phyloP scores from a whole-genome alignment of 2,329 filamentous ascomycete species.

The Macrophomina phaseolina region DNA sequence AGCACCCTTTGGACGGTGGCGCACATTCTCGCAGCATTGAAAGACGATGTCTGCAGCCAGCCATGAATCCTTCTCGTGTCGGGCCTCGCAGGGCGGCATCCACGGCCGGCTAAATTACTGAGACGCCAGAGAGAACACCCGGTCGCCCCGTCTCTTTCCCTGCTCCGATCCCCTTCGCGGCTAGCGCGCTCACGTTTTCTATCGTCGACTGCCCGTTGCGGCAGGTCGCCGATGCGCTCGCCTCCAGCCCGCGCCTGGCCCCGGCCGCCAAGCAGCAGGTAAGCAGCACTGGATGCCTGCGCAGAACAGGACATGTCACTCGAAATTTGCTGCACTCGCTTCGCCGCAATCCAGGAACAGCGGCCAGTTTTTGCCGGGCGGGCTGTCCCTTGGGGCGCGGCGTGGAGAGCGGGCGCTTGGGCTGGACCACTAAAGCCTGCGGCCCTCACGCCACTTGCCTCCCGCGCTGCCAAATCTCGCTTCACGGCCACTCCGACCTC shows the following conservation, averaged over 20 bases:
- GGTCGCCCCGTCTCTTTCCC: background rate
- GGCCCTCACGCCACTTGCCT: constrained; percentile 12
- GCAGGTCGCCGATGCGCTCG: constrained; percentile 1
- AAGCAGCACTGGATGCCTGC: background rate
- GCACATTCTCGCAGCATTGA: background rate
- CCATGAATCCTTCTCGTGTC: constrained; percentile 4
- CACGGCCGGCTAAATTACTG: constrained; percentile 1
- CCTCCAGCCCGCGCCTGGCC: background rate
- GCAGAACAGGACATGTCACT: too few species aligned
- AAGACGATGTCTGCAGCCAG: background rate
- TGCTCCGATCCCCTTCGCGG: background rate
- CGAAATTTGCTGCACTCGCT: background rate
- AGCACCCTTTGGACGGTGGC: background rate
- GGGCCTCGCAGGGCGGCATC: background rate
- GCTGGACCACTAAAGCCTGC: constrained; percentile 1
- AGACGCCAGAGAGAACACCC: background rate
- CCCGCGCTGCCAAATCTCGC: background rate
- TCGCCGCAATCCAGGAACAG: background rate
- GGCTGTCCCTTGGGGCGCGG: background rate
- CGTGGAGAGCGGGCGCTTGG: constrained; percentile 10
- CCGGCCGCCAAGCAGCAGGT: background rate
- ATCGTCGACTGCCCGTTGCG: constrained; percentile 10
- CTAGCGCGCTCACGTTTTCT: background rate
- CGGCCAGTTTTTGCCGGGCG: constrained; percentile 2
- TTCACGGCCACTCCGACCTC: background rate